phyloP scores from a whole-genome alignment of 495 filamentous ascomycete species.

The Venustampulla echinocandica region DNA sequence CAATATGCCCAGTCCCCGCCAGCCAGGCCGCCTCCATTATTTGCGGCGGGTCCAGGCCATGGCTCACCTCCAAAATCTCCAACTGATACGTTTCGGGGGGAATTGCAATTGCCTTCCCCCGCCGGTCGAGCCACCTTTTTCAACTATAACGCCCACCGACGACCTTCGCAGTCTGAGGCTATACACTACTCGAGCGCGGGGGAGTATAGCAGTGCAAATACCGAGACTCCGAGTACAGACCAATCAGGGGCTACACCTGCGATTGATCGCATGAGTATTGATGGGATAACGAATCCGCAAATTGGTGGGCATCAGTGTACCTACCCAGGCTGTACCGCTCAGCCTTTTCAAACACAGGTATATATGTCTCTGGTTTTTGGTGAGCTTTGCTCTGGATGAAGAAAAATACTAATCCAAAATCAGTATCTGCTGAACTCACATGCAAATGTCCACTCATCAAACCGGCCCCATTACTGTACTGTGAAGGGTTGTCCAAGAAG shows the following conservation, averaged over 20 bases:
- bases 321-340: conserved; percentile 68
- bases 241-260: conserved; percentile 20
- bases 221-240: conserved; percentile 24
- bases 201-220: conserved; percentile 21
- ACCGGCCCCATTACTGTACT: conserved; percentile 84
- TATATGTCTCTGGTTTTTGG: neutral
- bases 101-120: conserved; percentile 20
- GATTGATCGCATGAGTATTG: conserved; percentile 44
- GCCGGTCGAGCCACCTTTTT: conserved; percentile 8
- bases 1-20: conserved; percentile 27
- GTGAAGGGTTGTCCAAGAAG: conserved; percentile 69
- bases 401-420: conserved; percentile 2
- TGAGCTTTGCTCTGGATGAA: too few species aligned
- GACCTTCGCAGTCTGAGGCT: conserved; percentile 16
- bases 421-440: conserved; percentile 70
- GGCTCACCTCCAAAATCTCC: conserved; percentile 36
- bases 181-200: conserved; percentile 15
- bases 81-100: conserved; percentile 20
- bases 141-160: conserved; percentile 9
- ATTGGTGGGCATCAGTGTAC: conserved; percentile 42
- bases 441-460: conserved; percentile 89
- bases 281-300: conserved; percentile 35
- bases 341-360: conserved; percentile 85
- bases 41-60: conserved; percentile 20
- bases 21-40: conserved; percentile 17